Conservation (phyloP, 2,329 filamentous ascomycete species). For the Verticillium alfalfae region DNA sequence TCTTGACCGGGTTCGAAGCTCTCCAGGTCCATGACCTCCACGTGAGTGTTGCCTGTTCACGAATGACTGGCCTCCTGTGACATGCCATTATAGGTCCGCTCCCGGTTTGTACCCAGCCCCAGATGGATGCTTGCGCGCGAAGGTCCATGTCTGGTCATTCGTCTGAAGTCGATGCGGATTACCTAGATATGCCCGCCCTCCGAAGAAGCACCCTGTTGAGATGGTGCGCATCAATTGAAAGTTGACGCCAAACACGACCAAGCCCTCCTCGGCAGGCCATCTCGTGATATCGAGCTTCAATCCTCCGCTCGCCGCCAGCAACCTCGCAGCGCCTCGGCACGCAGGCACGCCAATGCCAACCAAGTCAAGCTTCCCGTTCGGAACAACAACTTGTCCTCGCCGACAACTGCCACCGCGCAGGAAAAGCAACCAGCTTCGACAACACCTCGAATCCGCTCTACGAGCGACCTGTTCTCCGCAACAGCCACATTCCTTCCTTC, state of each 20-base stretch:
- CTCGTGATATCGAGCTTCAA: background rate
- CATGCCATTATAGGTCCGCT: constrained; percentile 30
- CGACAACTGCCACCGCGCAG: constrained; percentile 21
- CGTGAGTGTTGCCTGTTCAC: constrained; percentile 27
- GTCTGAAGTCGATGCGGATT: background rate
- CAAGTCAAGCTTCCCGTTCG: background rate
- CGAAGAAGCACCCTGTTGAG: background rate
- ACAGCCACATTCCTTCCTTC: constrained; percentile 13
- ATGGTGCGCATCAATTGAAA: background rate
- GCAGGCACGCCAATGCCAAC: background rate
- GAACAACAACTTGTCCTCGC: background rate
- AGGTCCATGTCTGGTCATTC: constrained; percentile 60
- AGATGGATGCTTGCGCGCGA: constrained; percentile 63
- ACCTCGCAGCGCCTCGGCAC: background rate
- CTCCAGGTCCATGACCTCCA: constrained; percentile 64
- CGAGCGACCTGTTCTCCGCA: background rate
- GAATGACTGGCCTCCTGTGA: background rate
- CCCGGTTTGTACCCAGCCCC: constrained; percentile 70
- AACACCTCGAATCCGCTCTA: background rate
- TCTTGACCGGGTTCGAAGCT: constrained; percentile 78
- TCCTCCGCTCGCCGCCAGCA: background rate
- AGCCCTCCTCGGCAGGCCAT: background rate
- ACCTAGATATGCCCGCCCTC: background rate
- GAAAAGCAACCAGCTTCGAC: background rate
- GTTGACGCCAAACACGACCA: background rate